Evolutionary conservation across 129 eudicot species (phyloP).

Genomic region (Centella asiatica): DNA sequence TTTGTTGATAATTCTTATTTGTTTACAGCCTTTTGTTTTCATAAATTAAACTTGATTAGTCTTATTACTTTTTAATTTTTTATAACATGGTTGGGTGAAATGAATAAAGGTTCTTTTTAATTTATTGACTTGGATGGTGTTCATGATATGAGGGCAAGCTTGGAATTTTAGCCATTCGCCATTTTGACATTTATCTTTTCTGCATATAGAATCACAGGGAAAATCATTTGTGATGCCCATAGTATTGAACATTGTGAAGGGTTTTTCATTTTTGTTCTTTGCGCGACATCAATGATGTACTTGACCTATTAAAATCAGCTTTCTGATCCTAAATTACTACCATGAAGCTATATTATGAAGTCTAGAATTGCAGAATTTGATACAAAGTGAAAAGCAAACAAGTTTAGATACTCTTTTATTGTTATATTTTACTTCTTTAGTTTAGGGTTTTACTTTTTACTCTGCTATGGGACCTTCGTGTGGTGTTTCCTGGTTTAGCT

Average conservation of each 20-base stretch:
- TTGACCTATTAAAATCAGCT: neutral
- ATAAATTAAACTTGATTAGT: neutral
- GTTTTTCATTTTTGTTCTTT: neutral
- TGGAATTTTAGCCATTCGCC: neutral
- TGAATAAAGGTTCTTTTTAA: neutral
- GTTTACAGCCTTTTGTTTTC: neutral
- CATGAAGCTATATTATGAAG: neutral
- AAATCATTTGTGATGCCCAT: too few species aligned
- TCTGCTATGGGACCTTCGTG: neutral
- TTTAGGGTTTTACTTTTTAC: neutral
- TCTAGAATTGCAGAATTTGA: neutral
- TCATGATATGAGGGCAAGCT: neutral
- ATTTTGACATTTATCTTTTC: neutral
- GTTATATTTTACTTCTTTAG: neutral
- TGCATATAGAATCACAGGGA: neutral
- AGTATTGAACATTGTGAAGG: neutral
- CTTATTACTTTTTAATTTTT: neutral
- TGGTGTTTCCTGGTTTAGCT: too few species aligned
- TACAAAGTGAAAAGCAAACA: conserved; percentile 2
- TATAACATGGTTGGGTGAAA: neutral
- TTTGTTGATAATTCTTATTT: neutral
- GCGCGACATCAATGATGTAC: neutral
- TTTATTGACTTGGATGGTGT: neutral
- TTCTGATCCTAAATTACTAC: neutral
- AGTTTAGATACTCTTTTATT: too few species aligned